phyloP scores from a whole-genome alignment of 495 filamentous ascomycete species.

The Annulohypoxylon maeteangense region DNA sequence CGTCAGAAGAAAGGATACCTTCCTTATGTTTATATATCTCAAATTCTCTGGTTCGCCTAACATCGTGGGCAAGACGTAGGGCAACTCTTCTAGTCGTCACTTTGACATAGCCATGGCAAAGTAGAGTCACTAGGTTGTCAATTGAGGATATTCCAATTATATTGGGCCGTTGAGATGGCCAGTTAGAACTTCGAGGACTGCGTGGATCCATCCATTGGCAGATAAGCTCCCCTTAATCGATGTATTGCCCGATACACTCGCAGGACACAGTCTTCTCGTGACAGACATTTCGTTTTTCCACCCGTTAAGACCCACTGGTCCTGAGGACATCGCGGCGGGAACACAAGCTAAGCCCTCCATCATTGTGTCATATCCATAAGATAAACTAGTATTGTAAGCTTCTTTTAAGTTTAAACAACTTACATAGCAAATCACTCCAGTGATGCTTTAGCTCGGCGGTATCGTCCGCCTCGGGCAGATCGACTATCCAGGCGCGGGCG shows the following conservation, averaged over 20 bases:
- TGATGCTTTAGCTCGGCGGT: neutral
- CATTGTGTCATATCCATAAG: neutral
- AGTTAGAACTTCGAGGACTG: neutral
- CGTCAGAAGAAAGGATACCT: too few species aligned
- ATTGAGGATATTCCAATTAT: neutral
- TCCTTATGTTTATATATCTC: too few species aligned
- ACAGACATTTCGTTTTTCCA: neutral
- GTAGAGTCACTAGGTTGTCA: neutral
- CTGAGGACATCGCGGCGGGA: neutral
- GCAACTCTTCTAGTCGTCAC: neutral
- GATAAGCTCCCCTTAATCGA: neutral
- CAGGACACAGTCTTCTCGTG: slow-evolving; percentile 6
- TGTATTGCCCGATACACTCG: neutral
- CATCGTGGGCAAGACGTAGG: neutral
- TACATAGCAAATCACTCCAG: neutral
- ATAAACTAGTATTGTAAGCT: neutral
- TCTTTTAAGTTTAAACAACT: neutral
- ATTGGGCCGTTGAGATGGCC: slow-evolving; percentile 11
- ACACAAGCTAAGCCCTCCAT: neutral
- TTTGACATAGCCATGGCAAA: neutral
- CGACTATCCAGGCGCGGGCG: neutral
- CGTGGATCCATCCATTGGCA: neutral
- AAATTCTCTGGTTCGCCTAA: neutral
- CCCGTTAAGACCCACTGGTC: neutral
- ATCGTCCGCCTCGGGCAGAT: neutral